Base-by-base conservation (phyloP, 1,284 basidiomycete species). In the Irpex rosettiformis region DNA sequence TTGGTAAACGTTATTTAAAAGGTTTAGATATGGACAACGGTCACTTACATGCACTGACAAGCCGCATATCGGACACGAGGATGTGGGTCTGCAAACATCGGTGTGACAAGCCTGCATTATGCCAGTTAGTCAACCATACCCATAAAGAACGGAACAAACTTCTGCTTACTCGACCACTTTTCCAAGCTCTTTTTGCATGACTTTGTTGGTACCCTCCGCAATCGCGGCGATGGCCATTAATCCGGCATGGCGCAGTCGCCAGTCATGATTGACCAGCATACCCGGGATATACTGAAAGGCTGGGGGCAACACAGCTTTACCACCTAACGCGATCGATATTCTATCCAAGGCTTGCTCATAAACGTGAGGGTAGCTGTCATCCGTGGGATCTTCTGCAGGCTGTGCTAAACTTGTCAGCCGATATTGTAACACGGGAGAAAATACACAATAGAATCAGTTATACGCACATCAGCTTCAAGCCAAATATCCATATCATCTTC, bases 1-100 rank as follows among this genome's bases (percentile, higher is more conserved):
- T 65, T 4, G 52, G 27, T 48, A 58, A 55, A 51, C 40, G 21
- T 11, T 54, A 49, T 16, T 30, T 13, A 58, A 30, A 63, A 56
- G 25, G 4, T 43, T 53, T 28, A 16, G 21, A 28, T 48, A 56
- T 48, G 37, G 54, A 21, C 49, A 56, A 58, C 54, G 24, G 52
- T 8, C 3, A 79, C 85, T 69, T 76, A 91, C 89, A 94, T 79
- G 78, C 91, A 93, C 73, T 94, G 92, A 71, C 91, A 91, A 43
- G 93, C 91, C 1, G 90, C 91, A 68, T 87, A 89, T 27, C 91
- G 80, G 1, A 94, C 92, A 2, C 93, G 79, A 0, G 92, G 91
- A 74, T 94, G 87, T 0, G 84, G 69, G 69, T 94, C 93, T 49
- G 75, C 75, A 66, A 93, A 92, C 76, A 87, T 83, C 0, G 90